These are phyloP conservation scores for Hamigera avellanea DNA, from an alignment of 495 filamentous ascomycete genomes.

Conservation along the genomic window DNA sequence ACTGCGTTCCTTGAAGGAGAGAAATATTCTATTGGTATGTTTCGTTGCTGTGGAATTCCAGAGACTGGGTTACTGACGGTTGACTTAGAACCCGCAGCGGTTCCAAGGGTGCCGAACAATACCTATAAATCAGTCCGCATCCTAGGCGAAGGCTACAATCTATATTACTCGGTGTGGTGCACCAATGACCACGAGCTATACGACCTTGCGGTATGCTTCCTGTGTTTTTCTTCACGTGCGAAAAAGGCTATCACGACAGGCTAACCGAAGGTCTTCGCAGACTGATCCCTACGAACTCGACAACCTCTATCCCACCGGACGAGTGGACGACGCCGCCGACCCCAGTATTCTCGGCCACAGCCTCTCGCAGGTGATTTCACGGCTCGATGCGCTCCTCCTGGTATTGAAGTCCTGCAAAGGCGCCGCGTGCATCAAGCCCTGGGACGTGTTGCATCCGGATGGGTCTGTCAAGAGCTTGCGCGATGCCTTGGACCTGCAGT, in stretches of 20 bases:
- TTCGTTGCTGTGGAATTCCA: too few species aligned
- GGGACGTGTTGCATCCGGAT: conserved; percentile 44
- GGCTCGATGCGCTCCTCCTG: conserved; percentile 49
- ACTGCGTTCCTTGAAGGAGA: conserved; percentile 38
- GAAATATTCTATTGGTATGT: conserved; percentile 18
- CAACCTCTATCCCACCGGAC: conserved; percentile 38
- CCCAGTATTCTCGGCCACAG: conserved; percentile 31
- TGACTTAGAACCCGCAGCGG: conserved; percentile 13
- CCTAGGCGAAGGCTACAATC: conserved; percentile 38
- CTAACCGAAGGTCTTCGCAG: conserved; percentile 13
- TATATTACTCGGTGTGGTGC: conserved; percentile 59
- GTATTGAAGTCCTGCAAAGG: conserved; percentile 55
- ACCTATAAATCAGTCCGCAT: conserved; percentile 55
- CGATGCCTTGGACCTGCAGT: conserved; percentile 33
- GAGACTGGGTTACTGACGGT: too few species aligned
- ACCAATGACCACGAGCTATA: conserved; percentile 54
- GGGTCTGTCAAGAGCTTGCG: conserved; percentile 24
- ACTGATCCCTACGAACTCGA: conserved; percentile 48
- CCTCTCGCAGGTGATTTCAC: conserved; percentile 30
- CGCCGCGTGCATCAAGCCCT: conserved; percentile 43
- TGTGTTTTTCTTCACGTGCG: background rate
- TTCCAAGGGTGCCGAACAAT: conserved; percentile 32
- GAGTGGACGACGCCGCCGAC: conserved; percentile 2
- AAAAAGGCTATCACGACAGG: background rate
- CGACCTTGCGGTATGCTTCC: conserved; percentile 37